phyloP scores from a whole-genome alignment of 345 rosid species.

The Durio zibethinus region DNA sequence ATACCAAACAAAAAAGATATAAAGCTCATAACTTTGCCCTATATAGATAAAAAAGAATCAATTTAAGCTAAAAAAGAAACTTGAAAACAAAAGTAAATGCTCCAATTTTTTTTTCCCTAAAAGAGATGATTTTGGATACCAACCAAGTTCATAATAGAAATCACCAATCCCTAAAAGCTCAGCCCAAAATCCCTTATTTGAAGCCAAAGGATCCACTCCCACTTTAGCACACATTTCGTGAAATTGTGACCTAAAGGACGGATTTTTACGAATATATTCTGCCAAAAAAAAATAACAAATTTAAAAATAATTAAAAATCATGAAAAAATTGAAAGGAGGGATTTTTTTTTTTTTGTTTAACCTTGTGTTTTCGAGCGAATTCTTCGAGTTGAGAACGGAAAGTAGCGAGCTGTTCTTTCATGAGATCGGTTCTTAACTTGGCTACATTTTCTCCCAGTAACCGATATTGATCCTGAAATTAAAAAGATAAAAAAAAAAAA shows the following conservation, averaged over 20 bases:
- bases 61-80: neutral
- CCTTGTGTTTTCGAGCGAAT: conserved; percentile 94
- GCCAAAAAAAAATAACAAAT: conserved; percentile 16
- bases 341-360: conserved; percentile 9
- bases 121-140: conserved; percentile 14
- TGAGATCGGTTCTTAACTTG: conserved; percentile 75
- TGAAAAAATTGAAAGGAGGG: neutral
- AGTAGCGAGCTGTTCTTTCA: conserved; percentile 95
- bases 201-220: conserved; percentile 95
- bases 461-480: conserved; percentile 68
- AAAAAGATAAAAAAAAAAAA: neutral
- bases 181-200: conserved; percentile 93
- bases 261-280: conserved; percentile 83
- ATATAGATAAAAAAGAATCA: neutral
- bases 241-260: conserved; percentile 73
- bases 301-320: no score
- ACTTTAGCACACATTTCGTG: conserved; percentile 91
- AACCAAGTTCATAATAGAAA: conserved; percentile 93
- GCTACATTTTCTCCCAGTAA: conserved; percentile 87
- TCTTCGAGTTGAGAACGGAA: conserved; percentile 86
- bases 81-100: neutral
- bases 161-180: conserved; percentile 97
- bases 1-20: neutral
- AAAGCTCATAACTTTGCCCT: neutral
- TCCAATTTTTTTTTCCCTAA: neutral